phyloP scores from a whole-genome alignment of 1,284 basidiomycete species.

The Rhizopogon parksii region DNA sequence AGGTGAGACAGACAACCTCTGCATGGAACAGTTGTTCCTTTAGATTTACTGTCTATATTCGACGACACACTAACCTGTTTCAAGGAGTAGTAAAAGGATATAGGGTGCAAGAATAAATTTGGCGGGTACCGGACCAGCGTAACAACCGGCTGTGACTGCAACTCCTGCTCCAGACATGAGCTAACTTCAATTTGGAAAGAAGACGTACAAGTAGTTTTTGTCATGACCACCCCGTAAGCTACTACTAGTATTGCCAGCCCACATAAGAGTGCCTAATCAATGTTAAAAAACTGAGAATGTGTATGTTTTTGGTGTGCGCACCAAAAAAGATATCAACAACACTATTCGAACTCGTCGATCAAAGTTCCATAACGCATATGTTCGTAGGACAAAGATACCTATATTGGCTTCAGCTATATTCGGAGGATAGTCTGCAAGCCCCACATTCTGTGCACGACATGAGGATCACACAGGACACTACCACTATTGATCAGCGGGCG shows the following conservation, averaged over 20 bases:
- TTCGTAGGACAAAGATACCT: constrained; percentile 3
- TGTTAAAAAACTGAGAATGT: background rate
- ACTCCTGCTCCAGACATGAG: background rate
- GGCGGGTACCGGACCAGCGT: background rate
- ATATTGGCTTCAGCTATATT: background rate
- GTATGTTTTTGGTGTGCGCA: background rate
- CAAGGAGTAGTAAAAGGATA: background rate
- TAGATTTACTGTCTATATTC: background rate
- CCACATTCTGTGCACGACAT: constrained; percentile 1
- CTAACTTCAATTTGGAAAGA: background rate
- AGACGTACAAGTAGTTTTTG: background rate
- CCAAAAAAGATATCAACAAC: background rate
- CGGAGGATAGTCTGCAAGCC: background rate
- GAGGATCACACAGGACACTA: background rate
- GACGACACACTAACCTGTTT: background rate
- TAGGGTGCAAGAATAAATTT: constrained; percentile 1
- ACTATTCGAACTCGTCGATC: background rate
- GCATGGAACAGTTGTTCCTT: background rate
- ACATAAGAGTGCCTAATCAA: background rate
- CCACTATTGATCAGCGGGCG: background rate
- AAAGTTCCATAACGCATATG: constrained; percentile 1
- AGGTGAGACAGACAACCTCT: constrained; percentile 4
- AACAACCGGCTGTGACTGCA: constrained; percentile 1
- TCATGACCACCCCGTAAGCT: background rate
- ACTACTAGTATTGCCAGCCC: background rate